These are phyloP conservation scores for Tuber melanosporum DNA, from an alignment of 495 filamentous ascomycete species.

Conservation along the genomic window DNA sequence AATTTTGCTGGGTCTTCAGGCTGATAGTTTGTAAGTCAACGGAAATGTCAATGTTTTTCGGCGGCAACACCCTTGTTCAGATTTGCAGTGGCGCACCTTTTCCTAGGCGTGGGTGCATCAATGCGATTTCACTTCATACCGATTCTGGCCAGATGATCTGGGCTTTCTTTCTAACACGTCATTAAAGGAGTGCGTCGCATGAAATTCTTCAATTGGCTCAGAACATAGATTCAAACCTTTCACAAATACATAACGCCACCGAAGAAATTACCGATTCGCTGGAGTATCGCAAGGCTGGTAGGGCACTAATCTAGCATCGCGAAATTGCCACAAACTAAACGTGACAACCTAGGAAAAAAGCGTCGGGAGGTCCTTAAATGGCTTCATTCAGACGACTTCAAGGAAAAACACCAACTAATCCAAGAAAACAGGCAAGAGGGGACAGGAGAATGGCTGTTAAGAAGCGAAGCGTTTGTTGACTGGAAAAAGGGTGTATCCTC, in stretches of 20 bases:
- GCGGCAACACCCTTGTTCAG: background rate
- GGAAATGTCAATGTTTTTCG: background rate
- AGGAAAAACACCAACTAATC: slow-evolving; percentile 19
- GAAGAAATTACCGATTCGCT: background rate
- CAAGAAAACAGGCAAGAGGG: slow-evolving; percentile 11
- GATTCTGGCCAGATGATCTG: background rate
- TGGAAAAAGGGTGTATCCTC: slow-evolving; percentile 11
- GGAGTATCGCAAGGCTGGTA: background rate
- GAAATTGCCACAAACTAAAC: background rate
- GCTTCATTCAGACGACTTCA: slow-evolving; percentile 18
- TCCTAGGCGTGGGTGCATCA: background rate
- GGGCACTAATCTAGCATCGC: background rate
- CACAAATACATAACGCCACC: background rate
- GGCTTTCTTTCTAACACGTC: background rate
- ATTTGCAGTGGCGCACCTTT: background rate
- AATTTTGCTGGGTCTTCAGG: slow-evolving; percentile 12
- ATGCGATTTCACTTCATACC: background rate
- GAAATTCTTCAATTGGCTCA: background rate
- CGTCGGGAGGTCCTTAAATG: slow-evolving; percentile 15
- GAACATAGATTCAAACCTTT: background rate
- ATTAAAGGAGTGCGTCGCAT: background rate
- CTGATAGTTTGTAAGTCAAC: slow-evolving; percentile 20
- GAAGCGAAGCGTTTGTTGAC: slow-evolving; percentile 8
- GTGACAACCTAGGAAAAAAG: background rate
- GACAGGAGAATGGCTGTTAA: slow-evolving; percentile 25